Base-by-base conservation (phyloP, 2,329 filamentous ascomycete genomes). In the Arthrobotrys conoides region DNA sequence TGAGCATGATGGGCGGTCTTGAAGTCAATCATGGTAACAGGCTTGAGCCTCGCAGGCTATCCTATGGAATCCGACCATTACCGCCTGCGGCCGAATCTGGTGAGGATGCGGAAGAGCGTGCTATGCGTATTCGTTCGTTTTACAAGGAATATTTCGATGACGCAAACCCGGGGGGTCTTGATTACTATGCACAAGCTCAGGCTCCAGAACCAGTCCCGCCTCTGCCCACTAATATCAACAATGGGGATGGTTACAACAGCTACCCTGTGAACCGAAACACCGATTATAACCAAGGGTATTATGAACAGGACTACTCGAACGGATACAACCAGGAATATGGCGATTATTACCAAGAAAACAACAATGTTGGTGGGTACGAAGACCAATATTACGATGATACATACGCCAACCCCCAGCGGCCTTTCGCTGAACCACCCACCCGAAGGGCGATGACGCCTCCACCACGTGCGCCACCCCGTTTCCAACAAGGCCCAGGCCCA, bases 91-190 rank as follows among this genome's bases (percentile, higher is more conserved):
- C 97, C 80, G 90, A 93, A 69, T 88, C 87, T 33, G 90, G 91
- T 2, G 96, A 98, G 83, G 95, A 97, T 83, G 94, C 96, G 0
- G 96, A 98, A 84, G 91, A 95, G 83, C 90, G 96, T 82, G 96
- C 96, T 80, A 98, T 97, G 87, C 91, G 96, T 75, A 99, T 99
- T 81, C 90, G 96, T 84, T 99, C 96, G 3, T 99, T 99, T 87
- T 99, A 99, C 87, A 97, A 97, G 86, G 96, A 99, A 84, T 99
- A 99, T 86, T 99, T 99, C 82, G 96, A 98, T 81, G 95, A 97
- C 41, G 30, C 64, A 16, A 68, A 71, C 78, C 82, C 82, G 75
- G 81, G 82, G 51, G 69, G 66, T 3, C 59, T 77, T 30, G 73
- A 77, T 38, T 77, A 77, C 41, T 77, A 77, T 24, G 41, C 72